phyloP scores from a whole-genome alignment of 352 stramenopile genomes.

The Saprolegnia parasitica region DNA sequence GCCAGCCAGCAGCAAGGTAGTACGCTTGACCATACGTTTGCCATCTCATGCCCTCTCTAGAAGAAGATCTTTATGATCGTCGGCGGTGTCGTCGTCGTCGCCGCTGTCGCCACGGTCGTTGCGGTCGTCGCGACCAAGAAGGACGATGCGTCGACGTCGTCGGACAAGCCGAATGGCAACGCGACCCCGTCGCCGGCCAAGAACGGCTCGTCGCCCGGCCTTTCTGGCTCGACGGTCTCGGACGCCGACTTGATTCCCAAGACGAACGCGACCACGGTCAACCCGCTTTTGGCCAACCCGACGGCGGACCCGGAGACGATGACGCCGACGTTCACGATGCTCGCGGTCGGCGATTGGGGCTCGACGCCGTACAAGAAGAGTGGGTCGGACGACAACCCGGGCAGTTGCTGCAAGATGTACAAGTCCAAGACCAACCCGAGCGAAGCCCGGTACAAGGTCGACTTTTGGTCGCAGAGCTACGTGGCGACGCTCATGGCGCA shows the following conservation, averaged over 20 bases:
- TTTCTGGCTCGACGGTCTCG: not conserved
- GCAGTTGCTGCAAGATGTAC: constrained; percentile 10
- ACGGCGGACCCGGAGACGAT: constrained; percentile 29
- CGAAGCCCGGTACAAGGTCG: constrained; percentile 27
- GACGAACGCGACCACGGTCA: not conserved
- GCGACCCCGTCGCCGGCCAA: not conserved
- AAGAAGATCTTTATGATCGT: constrained; percentile 11
- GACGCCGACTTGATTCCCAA: not conserved
- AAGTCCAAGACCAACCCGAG: constrained; percentile 17
- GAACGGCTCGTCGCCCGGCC: not conserved
- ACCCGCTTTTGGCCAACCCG: not conserved
- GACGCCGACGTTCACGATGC: constrained; percentile 29
- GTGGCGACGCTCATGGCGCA: constrained; percentile 33
- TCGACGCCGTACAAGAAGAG: constrained; percentile 22
- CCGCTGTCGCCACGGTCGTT: not conserved
- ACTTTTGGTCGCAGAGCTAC: constrained; percentile 24
- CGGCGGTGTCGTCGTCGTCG: constrained; percentile 7
- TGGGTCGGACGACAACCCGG: constrained; percentile 1
- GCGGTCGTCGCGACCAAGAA: constrained; percentile 11
- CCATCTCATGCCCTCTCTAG: not conserved
- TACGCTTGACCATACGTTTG: too few species aligned
- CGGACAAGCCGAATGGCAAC: not conserved
- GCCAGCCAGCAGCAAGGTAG: not conserved
- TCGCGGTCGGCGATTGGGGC: constrained; percentile 29
- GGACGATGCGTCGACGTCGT: not conserved